Conservation (phyloP, 2,329 filamentous ascomycete genomes). For the Botrytis byssoidea region DNA sequence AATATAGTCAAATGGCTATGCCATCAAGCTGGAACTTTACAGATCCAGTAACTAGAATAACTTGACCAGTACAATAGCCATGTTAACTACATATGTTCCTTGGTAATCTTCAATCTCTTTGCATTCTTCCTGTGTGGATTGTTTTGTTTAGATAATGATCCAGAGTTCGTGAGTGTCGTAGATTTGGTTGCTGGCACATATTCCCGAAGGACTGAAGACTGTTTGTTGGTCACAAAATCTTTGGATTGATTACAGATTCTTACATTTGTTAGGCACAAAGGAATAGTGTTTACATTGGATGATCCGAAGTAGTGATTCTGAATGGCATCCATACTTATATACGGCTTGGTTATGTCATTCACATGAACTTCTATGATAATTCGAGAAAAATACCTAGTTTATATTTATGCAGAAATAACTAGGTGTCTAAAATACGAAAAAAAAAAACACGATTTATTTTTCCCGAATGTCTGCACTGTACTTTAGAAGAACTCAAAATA, state of each 20-base stretch:
- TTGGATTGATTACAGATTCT: not conserved
- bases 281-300: not conserved
- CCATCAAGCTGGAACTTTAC: not conserved
- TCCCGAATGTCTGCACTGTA: not conserved
- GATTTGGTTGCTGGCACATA: not conserved
- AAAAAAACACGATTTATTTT: not conserved
- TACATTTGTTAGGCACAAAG: not conserved
- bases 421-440: not conserved
- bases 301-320: not conserved
- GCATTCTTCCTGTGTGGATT: not conserved
- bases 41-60: not conserved
- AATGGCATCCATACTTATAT: not conserved
- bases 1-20: not conserved
- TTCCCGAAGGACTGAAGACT: accelerated
- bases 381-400: not conserved
- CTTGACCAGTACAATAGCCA: not conserved
- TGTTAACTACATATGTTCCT: not conserved
- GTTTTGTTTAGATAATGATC: not conserved
- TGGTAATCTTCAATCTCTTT: not conserved
- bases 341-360: not conserved
- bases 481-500: not conserved
- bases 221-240: not conserved
- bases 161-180: not conserved
- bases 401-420: not conserved
- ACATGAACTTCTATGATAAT: not conserved